Conservation (phyloP, 805 yeast species). For the Sungouiella thailandica region DNA sequence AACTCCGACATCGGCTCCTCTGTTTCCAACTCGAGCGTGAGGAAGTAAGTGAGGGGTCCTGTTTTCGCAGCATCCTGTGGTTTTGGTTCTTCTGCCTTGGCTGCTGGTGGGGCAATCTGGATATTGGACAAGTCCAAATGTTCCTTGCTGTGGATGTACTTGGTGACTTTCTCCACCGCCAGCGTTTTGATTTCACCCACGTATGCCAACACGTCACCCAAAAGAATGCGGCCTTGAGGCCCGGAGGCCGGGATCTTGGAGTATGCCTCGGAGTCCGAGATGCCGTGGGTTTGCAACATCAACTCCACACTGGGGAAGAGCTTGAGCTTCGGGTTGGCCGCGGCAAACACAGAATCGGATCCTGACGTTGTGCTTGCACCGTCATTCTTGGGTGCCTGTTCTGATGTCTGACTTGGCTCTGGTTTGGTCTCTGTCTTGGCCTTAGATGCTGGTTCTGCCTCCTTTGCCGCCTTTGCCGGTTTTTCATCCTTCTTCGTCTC, state of each 20-base stretch:
- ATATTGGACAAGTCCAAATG: slow-evolving; percentile 73
- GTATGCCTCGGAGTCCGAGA: slow-evolving; percentile 68
- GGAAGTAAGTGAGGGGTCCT: too few relatives aligned
- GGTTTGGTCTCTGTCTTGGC: slow-evolving; percentile 3
- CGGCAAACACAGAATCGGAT: slow-evolving; percentile 15
- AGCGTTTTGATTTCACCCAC: slow-evolving; percentile 66
- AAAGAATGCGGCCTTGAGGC: slow-evolving; percentile 78
- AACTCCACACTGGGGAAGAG: slow-evolving; percentile 76
- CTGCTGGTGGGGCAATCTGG: slow-evolving; percentile 34
- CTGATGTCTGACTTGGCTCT: slow-evolving; percentile 2
- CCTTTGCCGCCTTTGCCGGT: slow-evolving; percentile 12
- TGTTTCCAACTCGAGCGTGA: too few relatives aligned
- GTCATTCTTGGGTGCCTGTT: too few relatives aligned
- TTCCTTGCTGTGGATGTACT: slow-evolving; percentile 50
- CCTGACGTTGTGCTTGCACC: slow-evolving; percentile 2
- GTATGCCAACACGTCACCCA: slow-evolving; percentile 87
- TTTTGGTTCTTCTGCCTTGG: slow-evolving; percentile 17
- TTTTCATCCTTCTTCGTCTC: slow-evolving; percentile 13
- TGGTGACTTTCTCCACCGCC: slow-evolving; percentile 48
- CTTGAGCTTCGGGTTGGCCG: slow-evolving; percentile 63
- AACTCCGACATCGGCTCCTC: too few relatives aligned
- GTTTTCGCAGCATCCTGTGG: too few relatives aligned
- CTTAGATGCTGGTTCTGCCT: slow-evolving; percentile 12
- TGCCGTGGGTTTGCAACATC: slow-evolving; percentile 54
- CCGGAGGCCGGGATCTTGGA: slow-evolving; percentile 78